phyloP scores from a whole-genome alignment of 176 grass and related monocot genomes.

The Rhynchospora pubera region DNA sequence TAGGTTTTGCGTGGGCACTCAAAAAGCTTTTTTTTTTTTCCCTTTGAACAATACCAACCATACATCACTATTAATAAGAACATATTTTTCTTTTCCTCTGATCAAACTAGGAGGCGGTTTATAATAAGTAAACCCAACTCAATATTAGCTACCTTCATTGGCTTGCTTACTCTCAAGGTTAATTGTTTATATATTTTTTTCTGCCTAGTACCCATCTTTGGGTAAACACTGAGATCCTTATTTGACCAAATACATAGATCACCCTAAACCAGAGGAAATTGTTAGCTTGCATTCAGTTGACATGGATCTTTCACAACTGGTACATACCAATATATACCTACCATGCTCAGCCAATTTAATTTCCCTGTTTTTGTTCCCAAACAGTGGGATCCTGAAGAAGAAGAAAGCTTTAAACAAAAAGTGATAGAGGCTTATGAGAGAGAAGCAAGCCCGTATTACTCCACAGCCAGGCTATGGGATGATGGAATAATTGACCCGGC shows the following conservation, averaged over 20 bases:
- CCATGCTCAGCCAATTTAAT: background rate
- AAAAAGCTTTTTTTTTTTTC: background rate
- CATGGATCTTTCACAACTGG: background rate
- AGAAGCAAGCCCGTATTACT: conserved; percentile 88
- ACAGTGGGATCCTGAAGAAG: conserved; percentile 73
- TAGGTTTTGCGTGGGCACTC: background rate
- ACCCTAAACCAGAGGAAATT: background rate
- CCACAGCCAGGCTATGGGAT: conserved; percentile 90
- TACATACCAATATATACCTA: background rate
- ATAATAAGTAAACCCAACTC: background rate
- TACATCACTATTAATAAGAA: background rate
- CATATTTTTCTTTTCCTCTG: background rate
- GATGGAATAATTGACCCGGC: conserved; percentile 89
- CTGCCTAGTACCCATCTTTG: background rate
- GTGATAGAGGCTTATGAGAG: conserved; percentile 72
- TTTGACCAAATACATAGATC: background rate
- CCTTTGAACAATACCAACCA: background rate
- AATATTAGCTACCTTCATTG: background rate
- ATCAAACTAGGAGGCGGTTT: background rate
- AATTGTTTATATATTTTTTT: background rate
- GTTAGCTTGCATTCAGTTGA: background rate
- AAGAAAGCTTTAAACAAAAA: conserved; percentile 62
- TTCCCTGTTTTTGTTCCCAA: conserved; percentile 6
- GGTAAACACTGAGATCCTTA: background rate
- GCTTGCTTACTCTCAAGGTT: background rate